Evolutionary conservation across 257 asterid genomes (phyloP).

Genomic region (Coffea eugenioides): DNA sequence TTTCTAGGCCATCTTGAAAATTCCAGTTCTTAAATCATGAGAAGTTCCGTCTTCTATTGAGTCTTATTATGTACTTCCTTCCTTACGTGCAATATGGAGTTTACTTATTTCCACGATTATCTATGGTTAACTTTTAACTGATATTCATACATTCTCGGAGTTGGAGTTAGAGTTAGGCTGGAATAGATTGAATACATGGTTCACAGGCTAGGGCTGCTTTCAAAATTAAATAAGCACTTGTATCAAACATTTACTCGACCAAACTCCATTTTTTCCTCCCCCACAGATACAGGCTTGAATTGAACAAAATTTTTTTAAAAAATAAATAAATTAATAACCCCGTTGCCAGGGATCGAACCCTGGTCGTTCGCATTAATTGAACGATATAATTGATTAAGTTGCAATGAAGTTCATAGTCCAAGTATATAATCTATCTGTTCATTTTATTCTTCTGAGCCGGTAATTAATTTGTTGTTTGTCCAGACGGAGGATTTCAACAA

Average conservation of each 20-base stretch:
- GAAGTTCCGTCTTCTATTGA: neutral
- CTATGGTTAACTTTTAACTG: neutral
- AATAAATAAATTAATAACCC: too few species aligned
- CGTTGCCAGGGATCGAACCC: too few species aligned
- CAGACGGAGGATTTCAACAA: neutral
- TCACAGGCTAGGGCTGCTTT: neutral
- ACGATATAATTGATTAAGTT: too few species aligned
- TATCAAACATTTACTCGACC: neutral
- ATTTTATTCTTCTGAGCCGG: neutral
- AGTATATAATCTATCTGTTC: neutral
- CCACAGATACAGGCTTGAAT: too few species aligned
- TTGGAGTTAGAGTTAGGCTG: neutral
- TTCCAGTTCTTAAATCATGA: neutral
- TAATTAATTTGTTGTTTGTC: neutral
- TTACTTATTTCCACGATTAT: neutral
- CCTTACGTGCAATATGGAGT: neutral
- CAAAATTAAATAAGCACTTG: neutral
- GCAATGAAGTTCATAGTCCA: neutral
- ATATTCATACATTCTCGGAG: neutral
- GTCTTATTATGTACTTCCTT: neutral
- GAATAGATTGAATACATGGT: neutral
- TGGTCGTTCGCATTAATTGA: too few species aligned
- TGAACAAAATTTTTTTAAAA: too few species aligned
- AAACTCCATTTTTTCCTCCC: too few species aligned
- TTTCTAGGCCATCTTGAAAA: neutral